Conservation (phyloP, 768 basidiomycete species). For the Dentipellis fragilis region DNA sequence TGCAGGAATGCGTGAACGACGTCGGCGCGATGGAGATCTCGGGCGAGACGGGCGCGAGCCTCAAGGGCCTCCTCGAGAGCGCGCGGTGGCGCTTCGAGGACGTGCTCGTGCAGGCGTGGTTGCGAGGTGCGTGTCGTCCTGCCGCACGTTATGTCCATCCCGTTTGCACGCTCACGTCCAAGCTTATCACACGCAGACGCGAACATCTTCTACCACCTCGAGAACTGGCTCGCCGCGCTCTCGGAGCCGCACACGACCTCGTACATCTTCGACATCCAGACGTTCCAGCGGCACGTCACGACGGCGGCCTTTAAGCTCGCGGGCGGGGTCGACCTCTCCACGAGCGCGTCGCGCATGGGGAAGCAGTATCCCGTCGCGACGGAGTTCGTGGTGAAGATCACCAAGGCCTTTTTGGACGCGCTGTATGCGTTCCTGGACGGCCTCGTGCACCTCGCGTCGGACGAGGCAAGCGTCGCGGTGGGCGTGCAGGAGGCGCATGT, state of each 20-base stretch:
- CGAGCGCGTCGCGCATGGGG: slow-evolving; percentile 36
- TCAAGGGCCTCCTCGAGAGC: slow-evolving; percentile 72
- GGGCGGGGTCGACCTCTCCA: slow-evolving; percentile 55
- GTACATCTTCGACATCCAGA: slow-evolving; percentile 68
- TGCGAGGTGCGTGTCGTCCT: slow-evolving; percentile 51
- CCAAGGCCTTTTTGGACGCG: slow-evolving; percentile 76
- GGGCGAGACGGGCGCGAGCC: slow-evolving; percentile 52
- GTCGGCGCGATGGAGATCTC: slow-evolving; percentile 72
- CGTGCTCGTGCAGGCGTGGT: slow-evolving; percentile 68
- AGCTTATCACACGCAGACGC: slow-evolving; percentile 47
- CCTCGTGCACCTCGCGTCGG: slow-evolving; percentile 66
- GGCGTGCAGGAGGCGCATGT: neutral
- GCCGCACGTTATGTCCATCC: no score
- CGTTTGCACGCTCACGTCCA: neutral
- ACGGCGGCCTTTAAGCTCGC: slow-evolving; percentile 74
- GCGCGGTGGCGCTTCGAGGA: slow-evolving; percentile 85
- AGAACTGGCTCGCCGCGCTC: slow-evolving; percentile 70
- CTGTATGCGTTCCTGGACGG: slow-evolving; percentile 84
- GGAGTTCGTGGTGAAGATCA: slow-evolving; percentile 64
- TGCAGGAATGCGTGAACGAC: slow-evolving; percentile 82
- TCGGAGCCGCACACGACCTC: slow-evolving; percentile 57
- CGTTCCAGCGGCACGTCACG: slow-evolving; percentile 72
- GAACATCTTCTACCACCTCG: slow-evolving; percentile 70
- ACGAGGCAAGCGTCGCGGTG: slow-evolving; percentile 28
- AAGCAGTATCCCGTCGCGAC: slow-evolving; percentile 55